Percentiles rank a stretch among this genome's conserved stretches.
phyloP scores from a whole-genome alignment of 768 basidiomycete genomes.

The Serendipita sp. region DNA sequence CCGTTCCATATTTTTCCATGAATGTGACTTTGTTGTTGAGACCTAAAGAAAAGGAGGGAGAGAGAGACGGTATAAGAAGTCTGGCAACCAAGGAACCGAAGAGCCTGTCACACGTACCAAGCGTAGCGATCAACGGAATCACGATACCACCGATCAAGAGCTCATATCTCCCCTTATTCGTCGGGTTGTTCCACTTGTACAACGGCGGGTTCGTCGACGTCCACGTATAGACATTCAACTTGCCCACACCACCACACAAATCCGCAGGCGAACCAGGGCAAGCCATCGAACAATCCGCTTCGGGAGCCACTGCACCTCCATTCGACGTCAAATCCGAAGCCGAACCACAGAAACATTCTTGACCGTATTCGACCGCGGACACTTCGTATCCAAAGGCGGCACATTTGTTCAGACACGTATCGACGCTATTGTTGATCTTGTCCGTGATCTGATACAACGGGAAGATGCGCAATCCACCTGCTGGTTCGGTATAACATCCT shows the following conservation, averaged over 20 bases:
- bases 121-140: slow-evolving; percentile 55
- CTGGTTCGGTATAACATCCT: slow-evolving; percentile 45
- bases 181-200: slow-evolving; percentile 46
- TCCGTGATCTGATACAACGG: slow-evolving; percentile 39
- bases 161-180: slow-evolving; percentile 51
- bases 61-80: too few species aligned
- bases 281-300: slow-evolving; percentile 28
- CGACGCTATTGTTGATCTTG: slow-evolving; percentile 45
- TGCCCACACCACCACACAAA: slow-evolving; percentile 39
- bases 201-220: slow-evolving; percentile 17
- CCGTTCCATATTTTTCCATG: slow-evolving; percentile 59
- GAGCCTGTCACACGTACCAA: slow-evolving; percentile 29
- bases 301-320: slow-evolving; percentile 16
- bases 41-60: background rate
- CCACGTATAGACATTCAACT: slow-evolving; percentile 24
- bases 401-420: slow-evolving; percentile 52
- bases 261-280: slow-evolving; percentile 21
- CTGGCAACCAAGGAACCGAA: too few species aligned
- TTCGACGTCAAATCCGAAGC: slow-evolving; percentile 31
- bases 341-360: slow-evolving; percentile 73
- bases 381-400: slow-evolving; percentile 55
- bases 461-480: slow-evolving; percentile 30
- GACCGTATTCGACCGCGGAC: slow-evolving; percentile 18
- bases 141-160: slow-evolving; percentile 40
- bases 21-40: slow-evolving; percentile 48